phyloP scores from a whole-genome alignment of 2,329 filamentous ascomycete genomes.

The Fusarium verticillioides region DNA sequence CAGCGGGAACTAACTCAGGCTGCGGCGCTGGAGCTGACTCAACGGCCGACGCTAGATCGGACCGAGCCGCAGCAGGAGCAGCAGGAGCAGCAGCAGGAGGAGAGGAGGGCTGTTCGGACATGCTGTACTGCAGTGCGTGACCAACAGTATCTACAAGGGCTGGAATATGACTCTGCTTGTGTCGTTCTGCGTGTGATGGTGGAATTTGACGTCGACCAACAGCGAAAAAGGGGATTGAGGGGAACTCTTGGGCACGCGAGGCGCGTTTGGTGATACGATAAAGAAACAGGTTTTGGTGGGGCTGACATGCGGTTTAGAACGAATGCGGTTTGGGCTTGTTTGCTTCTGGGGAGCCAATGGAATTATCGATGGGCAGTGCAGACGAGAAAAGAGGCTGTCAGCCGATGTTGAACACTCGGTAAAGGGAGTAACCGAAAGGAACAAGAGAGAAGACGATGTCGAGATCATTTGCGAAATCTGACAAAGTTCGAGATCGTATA shows the following conservation, averaged over 20 bases:
- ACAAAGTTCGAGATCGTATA: no score
- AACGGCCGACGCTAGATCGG: slow-evolving; percentile 21
- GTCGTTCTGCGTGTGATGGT: not conserved
- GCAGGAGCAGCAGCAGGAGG: not conserved
- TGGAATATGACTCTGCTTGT: not conserved
- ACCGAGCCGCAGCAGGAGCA: slow-evolving; percentile 10
- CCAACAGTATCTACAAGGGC: not conserved
- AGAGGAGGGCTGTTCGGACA: slow-evolving; percentile 17
- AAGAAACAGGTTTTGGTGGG: not conserved
- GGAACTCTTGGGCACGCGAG: not conserved
- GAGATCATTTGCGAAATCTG: no score
- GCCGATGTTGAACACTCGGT: no score
- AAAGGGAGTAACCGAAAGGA: no score
- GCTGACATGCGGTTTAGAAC: not conserved
- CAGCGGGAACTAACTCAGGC: slow-evolving; percentile 30
- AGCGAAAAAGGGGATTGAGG: not conserved
- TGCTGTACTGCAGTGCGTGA: not conserved
- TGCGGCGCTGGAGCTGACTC: slow-evolving; percentile 25
- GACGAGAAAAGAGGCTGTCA: no score
- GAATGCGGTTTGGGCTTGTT: not conserved
- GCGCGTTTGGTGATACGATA: not conserved
- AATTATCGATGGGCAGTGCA: not conserved
- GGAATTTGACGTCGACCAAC: not conserved
- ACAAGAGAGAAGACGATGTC: no score
- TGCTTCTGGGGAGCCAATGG: not conserved